Conservation (phyloP, 169 alveolate species). For the Plasmodium vinckei region DNA sequence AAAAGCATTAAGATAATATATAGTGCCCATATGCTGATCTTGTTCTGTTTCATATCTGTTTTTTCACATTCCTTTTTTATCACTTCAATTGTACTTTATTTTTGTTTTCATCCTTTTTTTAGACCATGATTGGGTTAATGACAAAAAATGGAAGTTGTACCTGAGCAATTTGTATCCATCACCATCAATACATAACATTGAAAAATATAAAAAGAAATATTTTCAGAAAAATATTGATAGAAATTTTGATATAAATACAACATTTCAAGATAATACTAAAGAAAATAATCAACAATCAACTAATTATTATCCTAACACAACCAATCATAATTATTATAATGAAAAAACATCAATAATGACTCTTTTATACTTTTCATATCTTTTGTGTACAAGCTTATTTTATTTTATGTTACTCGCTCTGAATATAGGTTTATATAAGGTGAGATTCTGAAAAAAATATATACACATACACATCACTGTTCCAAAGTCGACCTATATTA, state of each 20-base stretch:
- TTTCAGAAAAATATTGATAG: constrained; percentile 65
- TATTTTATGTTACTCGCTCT: constrained; percentile 38
- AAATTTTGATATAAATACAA: constrained; percentile 44
- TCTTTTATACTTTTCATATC: constrained; percentile 27
- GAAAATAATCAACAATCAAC: constrained; percentile 46
- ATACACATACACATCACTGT: background rate
- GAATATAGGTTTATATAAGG: constrained; percentile 55
- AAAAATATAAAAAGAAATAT: constrained; percentile 67
- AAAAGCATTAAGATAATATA: no score
- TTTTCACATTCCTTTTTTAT: background rate
- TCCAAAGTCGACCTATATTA: no score
- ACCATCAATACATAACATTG: constrained; percentile 67
- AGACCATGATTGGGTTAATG: constrained; percentile 77
- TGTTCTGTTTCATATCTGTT: no score
- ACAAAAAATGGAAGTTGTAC: constrained; percentile 59
- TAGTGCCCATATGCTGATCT: no score
- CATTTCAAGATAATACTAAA: constrained; percentile 13
- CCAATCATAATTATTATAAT: constrained; percentile 13
- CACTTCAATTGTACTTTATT: background rate
- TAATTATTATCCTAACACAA: constrained; percentile 13
- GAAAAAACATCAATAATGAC: constrained; percentile 32
- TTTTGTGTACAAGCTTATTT: constrained; percentile 39
- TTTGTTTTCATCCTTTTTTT: background rate
- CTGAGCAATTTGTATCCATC: constrained; percentile 57
- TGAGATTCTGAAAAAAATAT: background rate